A percentile compares a stretch with the other conserved stretches of the same genome.
These are phyloP conservation scores for Penicillium dipodomyicola DNA, from an alignment of 495 filamentous ascomycete species.

Conservation along the genomic window DNA sequence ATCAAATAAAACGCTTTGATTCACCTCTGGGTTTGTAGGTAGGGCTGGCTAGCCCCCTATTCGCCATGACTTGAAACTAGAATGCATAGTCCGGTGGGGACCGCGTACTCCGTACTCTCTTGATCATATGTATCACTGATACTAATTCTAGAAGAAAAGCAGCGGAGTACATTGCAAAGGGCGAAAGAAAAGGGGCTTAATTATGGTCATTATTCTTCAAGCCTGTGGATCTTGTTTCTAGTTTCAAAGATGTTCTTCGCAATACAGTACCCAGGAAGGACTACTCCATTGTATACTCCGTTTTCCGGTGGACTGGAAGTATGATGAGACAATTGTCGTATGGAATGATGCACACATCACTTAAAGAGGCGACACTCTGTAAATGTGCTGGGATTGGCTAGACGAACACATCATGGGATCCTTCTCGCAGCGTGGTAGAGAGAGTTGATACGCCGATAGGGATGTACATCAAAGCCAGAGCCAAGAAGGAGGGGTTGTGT, in stretches of 20 bases:
- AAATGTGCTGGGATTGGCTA: slow-evolving; percentile 2
- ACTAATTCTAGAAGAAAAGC: neutral
- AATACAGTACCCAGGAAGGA: neutral
- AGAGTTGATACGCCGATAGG: slow-evolving; percentile 5
- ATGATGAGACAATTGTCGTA: slow-evolving; percentile 4
- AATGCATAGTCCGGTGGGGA: slow-evolving; percentile 9
- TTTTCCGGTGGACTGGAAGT: neutral
- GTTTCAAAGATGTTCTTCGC: neutral
- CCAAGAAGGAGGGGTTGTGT: slow-evolving; percentile 16
- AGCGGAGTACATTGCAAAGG: neutral
- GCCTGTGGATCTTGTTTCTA: neutral
- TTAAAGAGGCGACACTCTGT: slow-evolving; percentile 3
- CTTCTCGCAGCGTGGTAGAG: slow-evolving; percentile 13
- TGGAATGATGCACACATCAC: slow-evolving; percentile 21
- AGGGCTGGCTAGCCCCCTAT: slow-evolving; percentile 14
- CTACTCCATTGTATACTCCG: neutral
- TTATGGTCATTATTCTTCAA: slow-evolving; percentile 21
- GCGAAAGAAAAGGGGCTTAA: slow-evolving; percentile 20
- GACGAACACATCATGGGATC: slow-evolving; percentile 20
- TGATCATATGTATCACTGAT: neutral
- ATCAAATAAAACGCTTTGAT: slow-evolving; percentile 7
- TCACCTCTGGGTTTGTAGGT: slow-evolving; percentile 7
- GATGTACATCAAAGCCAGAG: slow-evolving; percentile 20
- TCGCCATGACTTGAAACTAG: slow-evolving; percentile 7
- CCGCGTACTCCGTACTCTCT: slow-evolving; percentile 2